A percentile compares a stretch with the other conserved stretches of the same genome.
Conservation (phyloP, 768 basidiomycete genomes). For the Termitomyces sp. region DNA sequence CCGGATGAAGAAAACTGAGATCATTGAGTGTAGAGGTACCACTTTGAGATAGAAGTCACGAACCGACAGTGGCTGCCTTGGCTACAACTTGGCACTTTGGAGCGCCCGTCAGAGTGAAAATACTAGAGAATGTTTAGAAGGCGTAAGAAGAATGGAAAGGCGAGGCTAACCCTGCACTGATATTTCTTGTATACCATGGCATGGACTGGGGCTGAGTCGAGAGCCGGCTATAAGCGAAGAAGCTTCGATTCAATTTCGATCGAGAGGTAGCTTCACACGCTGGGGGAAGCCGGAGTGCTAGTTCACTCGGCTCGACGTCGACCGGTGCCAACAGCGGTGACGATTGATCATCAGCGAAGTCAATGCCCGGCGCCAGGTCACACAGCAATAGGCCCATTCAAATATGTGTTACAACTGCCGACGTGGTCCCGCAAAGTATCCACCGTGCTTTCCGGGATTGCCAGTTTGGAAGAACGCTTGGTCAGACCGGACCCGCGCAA, state of each 20-base stretch:
- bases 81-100: slow-evolving; percentile 39
- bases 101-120: slow-evolving; percentile 40
- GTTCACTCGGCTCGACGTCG: no score
- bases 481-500: slow-evolving; percentile 13
- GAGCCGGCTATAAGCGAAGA: not conserved
- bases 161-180: slow-evolving; percentile 41
- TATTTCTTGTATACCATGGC: slow-evolving; percentile 35
- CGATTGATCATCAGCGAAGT: not conserved
- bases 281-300: no score
- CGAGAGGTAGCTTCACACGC: not conserved
- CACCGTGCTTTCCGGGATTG: no score
- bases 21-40: not conserved
- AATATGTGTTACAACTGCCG: no score
- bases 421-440: no score
- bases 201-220: not conserved
- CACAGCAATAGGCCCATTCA: not conserved
- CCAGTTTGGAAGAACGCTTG: not conserved
- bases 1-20: slow-evolving; percentile 45
- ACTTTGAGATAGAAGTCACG: slow-evolving; percentile 7
- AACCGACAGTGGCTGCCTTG: slow-evolving; percentile 51
- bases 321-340: no score
- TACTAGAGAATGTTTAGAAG: slow-evolving; percentile 27
- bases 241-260: not conserved
- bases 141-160: not conserved
- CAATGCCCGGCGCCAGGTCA: not conserved